Percentiles rank a stretch among this genome's conserved stretches.
Evolutionary conservation across 345 rosid genomes (phyloP).

Genomic region (Rhodamnia argentea): DNA sequence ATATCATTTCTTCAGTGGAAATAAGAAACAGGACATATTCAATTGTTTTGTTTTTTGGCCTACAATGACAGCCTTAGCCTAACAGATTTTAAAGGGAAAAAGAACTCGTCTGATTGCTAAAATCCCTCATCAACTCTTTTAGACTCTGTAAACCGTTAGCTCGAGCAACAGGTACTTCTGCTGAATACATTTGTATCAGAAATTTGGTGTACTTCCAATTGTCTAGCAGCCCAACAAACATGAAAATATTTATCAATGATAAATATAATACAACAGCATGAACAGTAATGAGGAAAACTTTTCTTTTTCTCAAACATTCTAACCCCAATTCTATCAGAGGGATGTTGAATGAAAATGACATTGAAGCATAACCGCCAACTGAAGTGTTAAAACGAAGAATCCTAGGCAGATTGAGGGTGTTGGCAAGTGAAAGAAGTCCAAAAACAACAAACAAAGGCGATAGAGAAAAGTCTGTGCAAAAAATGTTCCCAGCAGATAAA

Average conservation of each 20-base stretch:
- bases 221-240: neutral
- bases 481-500: neutral
- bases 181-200: neutral
- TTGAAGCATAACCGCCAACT: neutral
- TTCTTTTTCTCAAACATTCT: neutral
- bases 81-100: neutral
- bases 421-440: neutral
- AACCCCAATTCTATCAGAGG: neutral
- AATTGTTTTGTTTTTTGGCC: neutral
- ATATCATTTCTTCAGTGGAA: neutral
- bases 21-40: neutral
- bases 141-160: neutral
- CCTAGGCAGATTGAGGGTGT: neutral
- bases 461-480: neutral
- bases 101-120: neutral
- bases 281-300: no score
- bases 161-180: neutral
- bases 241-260: neutral
- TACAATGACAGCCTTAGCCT: neutral
- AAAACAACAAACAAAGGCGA: neutral
- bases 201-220: neutral
- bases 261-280: neutral
- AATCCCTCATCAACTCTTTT: neutral
- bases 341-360: neutral
- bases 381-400: neutral